These are phyloP conservation scores for Urochloa ruziziensis DNA, from an alignment of 176 grass and related monocot species.

Conservation along the genomic window DNA sequence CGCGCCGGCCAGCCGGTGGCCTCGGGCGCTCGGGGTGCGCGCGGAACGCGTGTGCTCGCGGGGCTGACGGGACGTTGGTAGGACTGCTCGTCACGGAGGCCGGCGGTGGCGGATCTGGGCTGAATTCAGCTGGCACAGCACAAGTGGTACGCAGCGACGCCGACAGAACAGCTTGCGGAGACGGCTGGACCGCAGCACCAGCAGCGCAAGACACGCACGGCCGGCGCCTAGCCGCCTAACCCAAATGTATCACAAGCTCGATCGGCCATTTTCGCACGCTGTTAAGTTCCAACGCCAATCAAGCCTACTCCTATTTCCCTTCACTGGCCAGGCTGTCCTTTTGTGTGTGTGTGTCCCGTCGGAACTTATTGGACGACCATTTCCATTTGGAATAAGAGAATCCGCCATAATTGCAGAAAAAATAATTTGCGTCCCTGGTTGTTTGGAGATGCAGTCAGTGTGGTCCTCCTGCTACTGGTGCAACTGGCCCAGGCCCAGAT, in stretches of 20 bases:
- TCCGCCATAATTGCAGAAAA: background rate
- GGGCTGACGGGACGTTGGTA: too few species aligned
- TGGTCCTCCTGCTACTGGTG: background rate
- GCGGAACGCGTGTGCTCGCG: slow-evolving; percentile 6
- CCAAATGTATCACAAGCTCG: background rate
- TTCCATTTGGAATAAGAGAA: background rate
- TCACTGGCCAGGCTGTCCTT: background rate
- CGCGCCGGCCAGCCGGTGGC: background rate
- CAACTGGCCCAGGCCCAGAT: background rate
- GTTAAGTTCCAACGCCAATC: background rate
- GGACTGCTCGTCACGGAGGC: too few species aligned
- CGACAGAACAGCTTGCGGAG: background rate
- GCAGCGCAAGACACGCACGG: background rate
- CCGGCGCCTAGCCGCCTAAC: background rate
- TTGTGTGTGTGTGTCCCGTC: too few species aligned
- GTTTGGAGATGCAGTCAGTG: background rate
- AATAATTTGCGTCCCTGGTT: background rate
- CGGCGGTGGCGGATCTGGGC: background rate
- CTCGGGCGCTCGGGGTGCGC: background rate
- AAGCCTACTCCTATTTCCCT: too few species aligned
- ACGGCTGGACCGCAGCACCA: background rate
- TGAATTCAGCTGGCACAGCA: background rate
- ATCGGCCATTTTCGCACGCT: background rate
- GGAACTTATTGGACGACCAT: background rate
- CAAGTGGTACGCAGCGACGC: background rate